Evolutionary conservation across 2,329 filamentous ascomycete species (phyloP), one percentile per base, ranked within the genome.

Genomic region (Metarhizium humberi): DNA sequence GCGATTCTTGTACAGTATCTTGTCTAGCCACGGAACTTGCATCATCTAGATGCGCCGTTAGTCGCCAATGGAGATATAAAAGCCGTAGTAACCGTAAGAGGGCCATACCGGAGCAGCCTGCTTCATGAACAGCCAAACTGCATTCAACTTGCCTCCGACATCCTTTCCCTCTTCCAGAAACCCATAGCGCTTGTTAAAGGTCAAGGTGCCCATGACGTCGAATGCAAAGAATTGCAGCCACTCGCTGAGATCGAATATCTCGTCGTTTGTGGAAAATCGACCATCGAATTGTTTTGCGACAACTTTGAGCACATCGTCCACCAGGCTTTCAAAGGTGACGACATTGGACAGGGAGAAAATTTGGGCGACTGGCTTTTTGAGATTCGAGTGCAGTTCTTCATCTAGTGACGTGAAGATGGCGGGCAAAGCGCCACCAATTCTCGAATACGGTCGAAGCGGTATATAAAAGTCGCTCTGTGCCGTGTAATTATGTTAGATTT

Each of bases 91-190:
- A 25, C 1, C 6, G 10, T 48, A 3, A 48, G 7, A 18, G 13
- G 14, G 5, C 32, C 30, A 18, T 50, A 50, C 53, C 13, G 57
- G 58, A 42, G 60, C 61, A 6, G 61, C 60, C 14, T 57, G 56
- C 3, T 56, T 57, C 42, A 61, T 51, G n/a, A 62, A 57, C 32
- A 59, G 58, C 20, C 57, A 59, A 43, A 63, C 60, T 8, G 53
- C 20, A 11, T 18, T 7, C 6, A 38, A 48, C 6, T 52, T 51
- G n/a, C 51, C 50, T 32, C 53, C 53, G 20, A 52, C 56, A 42
- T 53, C 34, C 57, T 56, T 10, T 50, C 52, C 52, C 7, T 40
- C 20, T 18, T 50, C 52, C 52, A 54, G 50, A 49, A 58, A 60
- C 1, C 58, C 58, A 20, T 56, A 55, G 36, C 57, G 48, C 10